Evolutionary conservation across 345 rosid genomes (phyloP).

Genomic region (Lepidium didymum): DNA sequence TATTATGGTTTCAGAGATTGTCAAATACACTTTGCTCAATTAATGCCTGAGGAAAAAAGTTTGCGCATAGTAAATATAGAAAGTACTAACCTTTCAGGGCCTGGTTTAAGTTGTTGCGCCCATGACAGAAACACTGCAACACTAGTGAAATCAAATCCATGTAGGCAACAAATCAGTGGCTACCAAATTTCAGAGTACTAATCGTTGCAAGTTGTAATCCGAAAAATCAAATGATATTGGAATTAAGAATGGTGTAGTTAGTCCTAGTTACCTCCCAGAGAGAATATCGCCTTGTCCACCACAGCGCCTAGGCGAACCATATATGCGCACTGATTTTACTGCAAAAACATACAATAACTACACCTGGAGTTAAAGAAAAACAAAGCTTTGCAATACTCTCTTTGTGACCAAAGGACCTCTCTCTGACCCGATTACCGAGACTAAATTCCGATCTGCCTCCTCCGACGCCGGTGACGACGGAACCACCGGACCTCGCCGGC

Average conservation of each 20-base stretch:
- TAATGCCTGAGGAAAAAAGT: background rate
- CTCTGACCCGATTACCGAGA: no score
- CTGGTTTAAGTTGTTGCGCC: conserved; percentile 46
- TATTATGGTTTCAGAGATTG: background rate
- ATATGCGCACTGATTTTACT: conserved; percentile 73
- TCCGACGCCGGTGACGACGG: no score
- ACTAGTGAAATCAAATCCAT: conserved; percentile 32
- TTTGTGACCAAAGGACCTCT: no score
- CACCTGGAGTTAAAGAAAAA: no score
- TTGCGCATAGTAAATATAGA: background rate
- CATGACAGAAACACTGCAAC: conserved; percentile 85
- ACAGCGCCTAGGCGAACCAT: conserved; percentile 87
- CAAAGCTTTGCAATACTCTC: no score
- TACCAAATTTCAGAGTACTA: background rate
- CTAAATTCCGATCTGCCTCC: no score
- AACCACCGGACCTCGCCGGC: no score
- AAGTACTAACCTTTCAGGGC: conserved; percentile 41
- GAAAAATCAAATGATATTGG: background rate
- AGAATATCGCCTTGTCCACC: conserved; percentile 99
- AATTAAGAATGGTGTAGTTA: background rate
- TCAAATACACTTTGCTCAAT: background rate
- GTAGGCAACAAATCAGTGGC: background rate
- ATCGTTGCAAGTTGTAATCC: no score
- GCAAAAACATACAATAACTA: conserved; percentile 17
- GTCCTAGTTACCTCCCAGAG: conserved; percentile 90